A percentile compares a stretch with the other conserved stretches of the same genome.
Evolutionary conservation across 2,329 filamentous ascomycete genomes (phyloP).

Genomic region (Phoma herbarum): DNA sequence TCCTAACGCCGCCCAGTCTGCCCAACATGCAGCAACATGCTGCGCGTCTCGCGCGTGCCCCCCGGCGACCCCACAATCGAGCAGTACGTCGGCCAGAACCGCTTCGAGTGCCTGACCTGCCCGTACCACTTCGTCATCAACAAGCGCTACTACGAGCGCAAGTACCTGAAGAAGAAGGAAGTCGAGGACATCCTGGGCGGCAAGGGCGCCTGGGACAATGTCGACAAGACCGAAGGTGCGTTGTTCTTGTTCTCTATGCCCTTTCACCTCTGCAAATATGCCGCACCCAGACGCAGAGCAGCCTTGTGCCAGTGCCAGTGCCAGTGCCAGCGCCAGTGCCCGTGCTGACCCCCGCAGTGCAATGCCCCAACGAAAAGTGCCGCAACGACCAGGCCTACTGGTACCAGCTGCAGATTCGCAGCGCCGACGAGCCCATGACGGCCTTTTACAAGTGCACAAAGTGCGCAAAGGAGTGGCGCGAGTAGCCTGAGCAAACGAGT

Average conservation of each 20-base stretch:
- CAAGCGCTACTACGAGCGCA: constrained; percentile 81
- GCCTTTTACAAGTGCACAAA: constrained; percentile 76
- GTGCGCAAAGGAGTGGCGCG: constrained; percentile 25
- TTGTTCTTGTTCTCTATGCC: no score
- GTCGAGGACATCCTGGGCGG: constrained; percentile 91
- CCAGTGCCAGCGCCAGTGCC: no score
- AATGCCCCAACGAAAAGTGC: constrained; percentile 84
- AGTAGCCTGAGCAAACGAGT: constrained; percentile 9
- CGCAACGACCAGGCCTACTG: constrained; percentile 87
- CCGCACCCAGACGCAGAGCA: no score
- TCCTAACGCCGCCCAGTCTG: constrained; percentile 67
- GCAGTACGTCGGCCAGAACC: constrained; percentile 65
- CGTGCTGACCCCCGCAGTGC: constrained; percentile 61
- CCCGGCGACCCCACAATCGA: constrained; percentile 51
- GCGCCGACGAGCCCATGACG: constrained; percentile 98
- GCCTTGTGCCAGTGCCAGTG: no score
- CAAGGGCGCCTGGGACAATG: constrained; percentile 87
- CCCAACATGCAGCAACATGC: constrained; percentile 82
- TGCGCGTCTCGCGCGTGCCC: constrained; percentile 70
- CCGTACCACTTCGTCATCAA: constrained; percentile 89
- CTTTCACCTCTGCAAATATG: no score
- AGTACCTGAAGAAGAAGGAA: constrained; percentile 81
- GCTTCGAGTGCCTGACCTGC: constrained; percentile 94
- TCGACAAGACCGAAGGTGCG: constrained; percentile 76
- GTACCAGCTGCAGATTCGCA: constrained; percentile 96